Evolutionary conservation across 345 rosid species (phyloP), one percentile per base, ranked within the genome.

Genomic region (Salix purpurea): DNA sequence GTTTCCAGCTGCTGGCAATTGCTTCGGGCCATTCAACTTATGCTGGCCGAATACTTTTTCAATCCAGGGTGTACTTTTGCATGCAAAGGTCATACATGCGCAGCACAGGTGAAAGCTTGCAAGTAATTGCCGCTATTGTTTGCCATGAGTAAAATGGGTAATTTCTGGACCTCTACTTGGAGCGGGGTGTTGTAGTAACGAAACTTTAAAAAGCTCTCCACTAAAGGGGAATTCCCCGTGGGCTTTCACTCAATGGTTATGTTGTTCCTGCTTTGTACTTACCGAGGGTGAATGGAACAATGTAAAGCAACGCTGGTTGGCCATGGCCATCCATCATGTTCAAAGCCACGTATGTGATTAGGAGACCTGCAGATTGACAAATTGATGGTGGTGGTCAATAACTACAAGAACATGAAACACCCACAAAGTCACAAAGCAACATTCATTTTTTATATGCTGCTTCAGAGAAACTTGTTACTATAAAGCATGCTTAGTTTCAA

Each of bases 311-410:
- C 18, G 84, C 81, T 16, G 84, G 81, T 65, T 82, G 84, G 62
- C 84, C 84, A 40, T 82, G 84, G 16, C 84, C 84, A 78, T 82
- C 84, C 84, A 82, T 82, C 81, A 78, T 34, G 79, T 82, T 82
- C 78, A 82, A 66, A 82, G 84, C 84, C 50, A 74, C 70, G 18
- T 82, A 82, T 16, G 84, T 82, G 28, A 82, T 40, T 36, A 82
- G 74, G 34, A 82, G 84, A 56, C 84, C 84, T 82, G 79, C 76
- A 74, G 16, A 12, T 42, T 2, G 19, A 71, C 64, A 70, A 5
- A 37, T 32, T 8, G 26, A 36, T 8, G 16, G 11, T 23, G 26
- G 28, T 9, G 64, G 28, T 24, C 26, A 23, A n/a, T 23, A 23
- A 58, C 0, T 23, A 58, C 28, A 10, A 9, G 3, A n/a, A 58